phyloP scores from a whole-genome alignment of 1,139 yeast genomes.

The Saccharomyces hybrid region DNA sequence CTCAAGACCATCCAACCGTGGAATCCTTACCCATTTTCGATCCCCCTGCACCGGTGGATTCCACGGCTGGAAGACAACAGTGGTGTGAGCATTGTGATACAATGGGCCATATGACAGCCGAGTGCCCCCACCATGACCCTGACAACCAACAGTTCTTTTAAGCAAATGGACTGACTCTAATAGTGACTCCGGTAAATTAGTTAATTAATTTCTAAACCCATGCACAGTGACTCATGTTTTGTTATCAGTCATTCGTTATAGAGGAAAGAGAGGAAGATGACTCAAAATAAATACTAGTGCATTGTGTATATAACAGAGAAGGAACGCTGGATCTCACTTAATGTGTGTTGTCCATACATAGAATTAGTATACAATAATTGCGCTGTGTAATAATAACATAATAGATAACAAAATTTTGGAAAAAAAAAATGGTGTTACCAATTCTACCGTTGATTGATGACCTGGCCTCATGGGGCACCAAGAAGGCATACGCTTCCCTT shows the following conservation, averaged over 20 bases:
- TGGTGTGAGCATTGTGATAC: constrained; percentile 95
- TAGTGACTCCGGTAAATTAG: constrained; percentile 1
- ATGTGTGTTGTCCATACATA: background rate
- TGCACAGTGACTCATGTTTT: background rate
- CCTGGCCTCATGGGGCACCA: background rate
- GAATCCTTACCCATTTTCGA: constrained; percentile 47
- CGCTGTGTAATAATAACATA: constrained; percentile 1
- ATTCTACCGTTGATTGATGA: constrained; percentile 24
- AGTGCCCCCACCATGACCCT: constrained; percentile 56
- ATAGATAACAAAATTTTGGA: background rate
- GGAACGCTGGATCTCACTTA: background rate
- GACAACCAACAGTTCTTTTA: constrained; percentile 2
- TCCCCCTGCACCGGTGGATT: constrained; percentile 49
- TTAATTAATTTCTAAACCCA: background rate
- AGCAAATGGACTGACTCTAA: background rate
- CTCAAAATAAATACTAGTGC: background rate
- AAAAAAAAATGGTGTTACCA: constrained; percentile 22
- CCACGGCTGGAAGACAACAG: constrained; percentile 62
- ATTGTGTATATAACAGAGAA: background rate
- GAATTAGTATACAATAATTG: background rate
- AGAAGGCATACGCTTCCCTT: constrained; percentile 6
- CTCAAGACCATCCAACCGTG: constrained; percentile 12
- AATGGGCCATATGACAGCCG: constrained; percentile 76
- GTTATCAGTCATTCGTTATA: background rate
- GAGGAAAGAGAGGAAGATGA: background rate